A percentile compares a stretch with the other conserved stretches of the same genome.
Conservation (phyloP, 345 rosid genomes). For the Laguncularia racemosa region DNA sequence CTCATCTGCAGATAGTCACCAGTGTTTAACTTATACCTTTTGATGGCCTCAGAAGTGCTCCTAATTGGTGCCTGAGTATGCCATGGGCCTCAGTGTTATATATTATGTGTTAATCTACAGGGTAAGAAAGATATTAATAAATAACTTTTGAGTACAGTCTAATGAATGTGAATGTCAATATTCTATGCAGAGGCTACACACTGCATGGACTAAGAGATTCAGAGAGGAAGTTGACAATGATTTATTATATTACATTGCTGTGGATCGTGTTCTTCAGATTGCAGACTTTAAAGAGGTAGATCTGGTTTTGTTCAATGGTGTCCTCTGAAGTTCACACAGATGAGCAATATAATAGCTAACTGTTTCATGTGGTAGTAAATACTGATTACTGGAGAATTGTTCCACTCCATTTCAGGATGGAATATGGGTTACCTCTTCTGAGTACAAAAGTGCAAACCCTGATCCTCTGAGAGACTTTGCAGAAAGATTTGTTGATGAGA, state of each 20-base stretch:
- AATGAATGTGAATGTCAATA: constrained; percentile 3
- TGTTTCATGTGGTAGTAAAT: too few species aligned
- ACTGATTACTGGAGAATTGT: too few species aligned
- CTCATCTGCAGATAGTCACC: too few species aligned
- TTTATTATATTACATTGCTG: constrained; percentile 42
- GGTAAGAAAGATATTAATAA: too few species aligned
- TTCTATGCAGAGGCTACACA: constrained; percentile 43
- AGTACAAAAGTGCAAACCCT: constrained; percentile 59
- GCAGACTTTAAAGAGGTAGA: constrained; percentile 87
- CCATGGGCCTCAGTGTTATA: too few species aligned
- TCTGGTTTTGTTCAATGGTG: neutral
- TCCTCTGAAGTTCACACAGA: too few species aligned
- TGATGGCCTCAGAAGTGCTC: too few species aligned
- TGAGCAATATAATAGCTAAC: too few species aligned
- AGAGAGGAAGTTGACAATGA: constrained; percentile 57
- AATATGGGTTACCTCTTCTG: constrained; percentile 67
- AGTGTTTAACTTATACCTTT: too few species aligned
- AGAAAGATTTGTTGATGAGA: constrained; percentile 57
- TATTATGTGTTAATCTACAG: too few species aligned
- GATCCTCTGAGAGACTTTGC: constrained; percentile 84
- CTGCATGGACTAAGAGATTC: constrained; percentile 74
- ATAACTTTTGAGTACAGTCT: neutral
- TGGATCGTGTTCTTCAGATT: constrained; percentile 77
- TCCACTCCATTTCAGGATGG: constrained; percentile 48
- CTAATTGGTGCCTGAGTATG: too few species aligned